phyloP scores from a whole-genome alignment of 1,284 basidiomycete species.

The Fistulinella cinereoalba region DNA sequence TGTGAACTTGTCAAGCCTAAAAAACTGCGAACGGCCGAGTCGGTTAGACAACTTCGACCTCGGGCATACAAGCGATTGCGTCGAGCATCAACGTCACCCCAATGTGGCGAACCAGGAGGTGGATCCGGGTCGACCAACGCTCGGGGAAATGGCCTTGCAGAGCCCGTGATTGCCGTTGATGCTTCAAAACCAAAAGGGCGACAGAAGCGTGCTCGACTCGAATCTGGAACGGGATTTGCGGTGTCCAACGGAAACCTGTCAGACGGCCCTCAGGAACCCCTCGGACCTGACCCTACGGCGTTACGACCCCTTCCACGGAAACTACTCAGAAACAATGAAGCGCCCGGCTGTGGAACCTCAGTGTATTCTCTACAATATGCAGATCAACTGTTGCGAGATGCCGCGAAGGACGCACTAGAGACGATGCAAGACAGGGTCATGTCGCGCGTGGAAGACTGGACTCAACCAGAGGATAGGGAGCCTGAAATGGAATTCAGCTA shows the following conservation, averaged over 20 bases:
- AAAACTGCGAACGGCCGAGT: conserved; percentile 1
- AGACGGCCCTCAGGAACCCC: conserved; percentile 7
- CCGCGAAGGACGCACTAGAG: conserved; percentile 11
- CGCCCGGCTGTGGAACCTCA: neutral
- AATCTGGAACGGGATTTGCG: conserved; percentile 14
- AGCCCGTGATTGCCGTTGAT: neutral
- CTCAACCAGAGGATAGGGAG: conserved; percentile 18
- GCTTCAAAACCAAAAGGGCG: neutral
- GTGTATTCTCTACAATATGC: conserved; percentile 12
- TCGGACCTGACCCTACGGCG: conserved; percentile 21
- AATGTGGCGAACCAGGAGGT: neutral
- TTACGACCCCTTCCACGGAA: conserved; percentile 25
- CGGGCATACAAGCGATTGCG: conserved; percentile 15
- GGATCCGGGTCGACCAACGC: neutral
- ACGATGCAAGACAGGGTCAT: conserved; percentile 3
- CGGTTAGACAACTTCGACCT: neutral
- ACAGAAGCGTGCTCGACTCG: conserved; percentile 23
- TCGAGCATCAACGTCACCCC: conserved; percentile 5
- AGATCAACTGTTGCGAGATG: conserved; percentile 21
- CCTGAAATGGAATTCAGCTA: conserved; percentile 18
- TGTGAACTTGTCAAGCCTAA: neutral
- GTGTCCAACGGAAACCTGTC: neutral
- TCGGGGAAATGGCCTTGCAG: neutral
- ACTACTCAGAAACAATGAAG: conserved; percentile 2
- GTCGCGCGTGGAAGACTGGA: conserved; percentile 23